Percentiles rank a stretch among this genome's conserved stretches.
Conservation (phyloP, 2,329 filamentous ascomycete species). For the Exophiala aquamarina region DNA sequence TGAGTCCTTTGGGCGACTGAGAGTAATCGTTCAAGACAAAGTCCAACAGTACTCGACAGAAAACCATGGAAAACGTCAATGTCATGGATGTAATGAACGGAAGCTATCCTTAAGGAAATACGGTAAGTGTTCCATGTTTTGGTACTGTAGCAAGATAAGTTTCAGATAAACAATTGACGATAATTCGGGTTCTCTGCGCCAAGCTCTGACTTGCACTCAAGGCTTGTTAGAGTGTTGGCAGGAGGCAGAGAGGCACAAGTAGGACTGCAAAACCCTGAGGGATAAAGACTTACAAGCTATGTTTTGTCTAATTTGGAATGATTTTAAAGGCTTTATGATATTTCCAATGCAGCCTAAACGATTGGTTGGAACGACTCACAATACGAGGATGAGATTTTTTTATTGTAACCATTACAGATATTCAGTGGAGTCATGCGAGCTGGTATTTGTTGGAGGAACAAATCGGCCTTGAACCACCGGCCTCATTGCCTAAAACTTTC, state of each 20-base stretch:
- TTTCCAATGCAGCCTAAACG: not conserved
- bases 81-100: not conserved
- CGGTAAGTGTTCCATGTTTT: not conserved
- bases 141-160: not conserved
- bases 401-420: too few species aligned
- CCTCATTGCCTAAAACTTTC: too few species aligned
- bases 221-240: not conserved
- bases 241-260: not conserved
- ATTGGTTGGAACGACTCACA: not conserved
- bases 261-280: not conserved
- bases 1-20: not conserved
- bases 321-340: not conserved
- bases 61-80: not conserved
- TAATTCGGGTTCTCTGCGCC: not conserved
- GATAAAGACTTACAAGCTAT: not conserved
- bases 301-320: not conserved
- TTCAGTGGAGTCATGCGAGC: too few species aligned
- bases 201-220: not conserved
- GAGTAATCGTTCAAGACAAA: not conserved
- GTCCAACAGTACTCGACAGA: not conserved
- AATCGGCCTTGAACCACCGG: too few species aligned
- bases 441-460: too few species aligned
- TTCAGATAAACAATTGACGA: too few species aligned
- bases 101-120: not conserved
- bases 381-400: too few species aligned